These are phyloP conservation scores for Colletotrichum graminicola DNA, from an alignment of 2,329 filamentous ascomycete genomes.

Conservation along the genomic window DNA sequence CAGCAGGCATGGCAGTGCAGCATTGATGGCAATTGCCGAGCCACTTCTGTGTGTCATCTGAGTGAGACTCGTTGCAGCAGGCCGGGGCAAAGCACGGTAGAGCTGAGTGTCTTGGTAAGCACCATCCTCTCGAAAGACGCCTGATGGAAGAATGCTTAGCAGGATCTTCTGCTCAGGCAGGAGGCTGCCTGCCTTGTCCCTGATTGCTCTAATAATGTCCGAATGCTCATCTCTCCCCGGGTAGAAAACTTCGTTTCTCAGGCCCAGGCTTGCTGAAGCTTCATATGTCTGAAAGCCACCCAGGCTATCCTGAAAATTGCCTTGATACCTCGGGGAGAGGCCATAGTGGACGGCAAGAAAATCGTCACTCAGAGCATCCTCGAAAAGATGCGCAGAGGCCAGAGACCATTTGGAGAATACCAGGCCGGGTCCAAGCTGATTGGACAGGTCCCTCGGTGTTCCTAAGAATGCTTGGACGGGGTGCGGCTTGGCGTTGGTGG, in stretches of 20 bases:
- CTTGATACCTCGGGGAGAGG: conserved; percentile 89
- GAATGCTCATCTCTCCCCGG: conserved; percentile 91
- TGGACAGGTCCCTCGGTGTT: conserved; percentile 88
- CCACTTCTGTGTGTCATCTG: conserved; percentile 79
- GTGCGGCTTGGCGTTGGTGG: conserved; percentile 67
- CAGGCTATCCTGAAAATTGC: conserved; percentile 96
- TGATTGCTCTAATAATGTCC: conserved; percentile 90
- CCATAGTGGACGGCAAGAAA: conserved; percentile 91
- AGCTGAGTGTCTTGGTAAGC: conserved; percentile 82
- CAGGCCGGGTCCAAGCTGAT: conserved; percentile 77
- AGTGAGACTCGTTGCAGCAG: conserved; percentile 75
- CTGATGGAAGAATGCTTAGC: conserved; percentile 84
- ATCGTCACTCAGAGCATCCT: conserved; percentile 90
- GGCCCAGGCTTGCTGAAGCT: conserved; percentile 88
- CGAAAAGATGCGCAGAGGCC: conserved; percentile 89
- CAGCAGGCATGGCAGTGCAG: conserved; percentile 86
- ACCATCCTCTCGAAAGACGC: conserved; percentile 85
- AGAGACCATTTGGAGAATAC: conserved; percentile 88
- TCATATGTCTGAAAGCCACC: conserved; percentile 97
- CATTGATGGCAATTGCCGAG: conserved; percentile 87
- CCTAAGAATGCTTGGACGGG: conserved; percentile 93
- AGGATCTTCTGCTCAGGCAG: conserved; percentile 85
- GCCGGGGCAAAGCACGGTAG: conserved; percentile 80
- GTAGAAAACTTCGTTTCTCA: conserved; percentile 91
- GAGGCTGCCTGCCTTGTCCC: conserved; percentile 84